Evolutionary conservation across 192 early-diverging fungal genomes (phyloP), one percentile per base, ranked within the genome.

Genomic region (Dissophora ornata): DNA sequence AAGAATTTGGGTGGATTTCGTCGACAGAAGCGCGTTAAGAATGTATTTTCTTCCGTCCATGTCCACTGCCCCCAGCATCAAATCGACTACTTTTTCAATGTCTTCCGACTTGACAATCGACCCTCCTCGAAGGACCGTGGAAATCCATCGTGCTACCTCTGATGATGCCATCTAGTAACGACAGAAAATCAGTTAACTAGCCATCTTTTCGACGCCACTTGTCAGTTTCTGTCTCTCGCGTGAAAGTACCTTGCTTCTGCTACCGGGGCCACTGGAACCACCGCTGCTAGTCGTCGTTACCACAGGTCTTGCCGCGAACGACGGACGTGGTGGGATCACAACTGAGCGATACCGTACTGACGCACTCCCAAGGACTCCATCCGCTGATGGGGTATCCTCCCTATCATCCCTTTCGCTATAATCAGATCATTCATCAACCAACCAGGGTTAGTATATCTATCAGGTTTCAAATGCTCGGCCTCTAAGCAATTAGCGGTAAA

Each of bases 341-440:
- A n/a, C 49, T 29, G 25, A 9, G 26, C 48, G 33, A 32, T 50
- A 40, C 19, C 24, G 25, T 29, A 52, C 36, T 12, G 60, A 62
- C n/a, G 48, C 50, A 32, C 65, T 67, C 12, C 66, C 66, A 2
- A 68, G 48, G 19, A 48, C 16, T 4, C 66, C 66, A 41, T 68
- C 54, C 6, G 28, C 56, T 2, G 57, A 47, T 0, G 66, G 33
- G 4, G 66, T 68, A 21, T 50, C 65, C 18, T 67, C 65, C 10
- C 57, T 26, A n/a, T 60, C 41, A 12, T 11, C 30, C n/a, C 40
- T 57, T 7, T 33, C 41, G 16, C 4, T 8, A 6, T 9, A 49
- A 50, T 26, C 18, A 30, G n/a, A n/a, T n/a, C n/a, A n/a, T n/a
- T n/a, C 5, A 41, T 10, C 1, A 25, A 50, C 13, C 22, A 21